Base-by-base conservation (phyloP, 169 alveolate genomes). In the Cyclospora cayetanensis region DNA sequence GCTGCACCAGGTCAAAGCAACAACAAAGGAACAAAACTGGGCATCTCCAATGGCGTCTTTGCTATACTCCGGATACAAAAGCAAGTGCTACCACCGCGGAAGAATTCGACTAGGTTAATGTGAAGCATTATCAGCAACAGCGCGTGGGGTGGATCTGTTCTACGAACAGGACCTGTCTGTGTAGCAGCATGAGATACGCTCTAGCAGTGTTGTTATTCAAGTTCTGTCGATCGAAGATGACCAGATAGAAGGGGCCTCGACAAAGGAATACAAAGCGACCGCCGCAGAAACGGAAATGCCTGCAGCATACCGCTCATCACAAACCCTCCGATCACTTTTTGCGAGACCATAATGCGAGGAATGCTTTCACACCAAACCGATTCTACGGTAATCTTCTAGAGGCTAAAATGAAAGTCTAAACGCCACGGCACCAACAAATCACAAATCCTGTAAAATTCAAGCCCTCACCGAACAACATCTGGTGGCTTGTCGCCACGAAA, bases 211-310 rank as follows among this genome's bases (percentile, higher is more conserved):
- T 42, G 85, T 84, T 42, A 70, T 68, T 34, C 43, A 60, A 18
- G 60, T 70, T 34, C 53, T 18, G 91, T 41, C 91, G 72, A n/a
- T 79, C 72, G 52, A 96, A 82, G 74, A 96, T 93, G 34, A 95
- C 96, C 79, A 96, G 92, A 74, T 93, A 95, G 70, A 96, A 90
- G 29, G 95, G 97, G n/a, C 96, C 97, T 83, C 95, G 94, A 53
- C 94, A 94, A 50, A 95, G 92, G 83, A 94, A 96, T 34, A 94
- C 97, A 39, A 96, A 94, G 27, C 91, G 91, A 63, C 85, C 85
- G 22, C 85, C 85, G 85, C 37, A 74, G 42, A 53, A 74, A 5
- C 85, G 85, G 27, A 74, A 74, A 52, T 74, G 85, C 4, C 85
- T 74, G 85, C 65, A 74, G 85, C 85, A 39, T 25, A 41, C 7